Conservation (phyloP, 345 rosid genomes). For the Populus tremula region DNA sequence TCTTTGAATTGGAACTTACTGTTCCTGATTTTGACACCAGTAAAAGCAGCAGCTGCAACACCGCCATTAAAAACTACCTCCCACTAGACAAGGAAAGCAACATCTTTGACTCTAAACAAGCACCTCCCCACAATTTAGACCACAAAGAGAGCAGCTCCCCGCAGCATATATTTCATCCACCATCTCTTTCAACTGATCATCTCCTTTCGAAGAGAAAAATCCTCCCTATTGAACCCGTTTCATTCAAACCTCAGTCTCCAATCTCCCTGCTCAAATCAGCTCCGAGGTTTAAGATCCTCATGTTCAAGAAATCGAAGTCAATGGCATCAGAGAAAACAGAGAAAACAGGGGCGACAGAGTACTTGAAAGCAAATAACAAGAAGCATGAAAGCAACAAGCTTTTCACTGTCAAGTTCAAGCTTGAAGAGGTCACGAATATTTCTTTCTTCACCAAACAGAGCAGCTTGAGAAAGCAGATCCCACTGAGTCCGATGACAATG, state of each 20-base stretch:
- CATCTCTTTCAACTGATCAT: conserved; percentile 34
- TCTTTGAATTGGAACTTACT: conserved; percentile 80
- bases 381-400: conserved; percentile 26
- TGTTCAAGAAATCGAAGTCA: conserved; percentile 55
- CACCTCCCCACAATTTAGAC: conserved; percentile 4
- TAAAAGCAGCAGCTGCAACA: conserved; percentile 9
- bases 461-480: conserved; percentile 33
- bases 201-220: conserved; percentile 61
- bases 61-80: not conserved
- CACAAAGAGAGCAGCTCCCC: conserved; percentile 13
- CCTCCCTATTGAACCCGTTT: conserved; percentile 54
- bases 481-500: not conserved
- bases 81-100: conserved; percentile 14
- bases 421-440: conserved; percentile 32
- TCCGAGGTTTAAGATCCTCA: conserved; percentile 54
- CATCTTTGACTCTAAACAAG: conserved; percentile 21
- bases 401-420: conserved; percentile 42
- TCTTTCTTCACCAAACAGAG: conserved; percentile 31
- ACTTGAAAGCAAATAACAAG: conserved; percentile 16
- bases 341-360: conserved; percentile 14
- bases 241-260: conserved; percentile 59
- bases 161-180: conserved; percentile 18
- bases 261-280: conserved; percentile 56
- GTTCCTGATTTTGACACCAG: conserved; percentile 38
- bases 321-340: conserved; percentile 23